Conservation (phyloP, 2,329 filamentous ascomycete species). For the Fusarium sp. region DNA sequence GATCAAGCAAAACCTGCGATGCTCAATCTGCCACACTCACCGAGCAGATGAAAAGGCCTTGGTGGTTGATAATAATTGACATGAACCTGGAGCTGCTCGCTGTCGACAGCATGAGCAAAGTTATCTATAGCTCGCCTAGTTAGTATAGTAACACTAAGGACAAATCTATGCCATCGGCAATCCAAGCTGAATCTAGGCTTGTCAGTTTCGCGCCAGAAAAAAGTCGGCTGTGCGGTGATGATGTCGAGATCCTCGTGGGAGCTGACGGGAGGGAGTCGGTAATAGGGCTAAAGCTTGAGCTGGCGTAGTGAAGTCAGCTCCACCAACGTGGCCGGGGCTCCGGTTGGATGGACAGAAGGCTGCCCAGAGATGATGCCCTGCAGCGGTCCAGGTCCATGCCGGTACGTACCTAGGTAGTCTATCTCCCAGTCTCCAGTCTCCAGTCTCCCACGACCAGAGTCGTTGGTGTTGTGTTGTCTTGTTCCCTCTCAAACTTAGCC, state of each 20-base stretch:
- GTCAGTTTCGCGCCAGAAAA: conserved; percentile 40
- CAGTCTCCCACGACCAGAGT: conserved; percentile 1
- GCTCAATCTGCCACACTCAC: not conserved
- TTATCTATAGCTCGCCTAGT: conserved; percentile 4
- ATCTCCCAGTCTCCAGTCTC: conserved; percentile 4
- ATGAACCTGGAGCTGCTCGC: conserved; percentile 11
- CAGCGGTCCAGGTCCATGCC: conserved; percentile 8
- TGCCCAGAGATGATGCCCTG: conserved; percentile 38
- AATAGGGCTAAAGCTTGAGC: conserved; percentile 49
- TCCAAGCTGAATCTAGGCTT: conserved; percentile 18
- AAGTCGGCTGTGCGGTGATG: conserved; percentile 42
- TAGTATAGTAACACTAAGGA: conserved; percentile 7
- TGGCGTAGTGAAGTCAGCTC: conserved; percentile 44
- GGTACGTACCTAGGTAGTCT: conserved; percentile 18
- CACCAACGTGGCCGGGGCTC: conserved; percentile 45
- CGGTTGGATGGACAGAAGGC: conserved; percentile 41
- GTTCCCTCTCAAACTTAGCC: conserved; percentile 17
- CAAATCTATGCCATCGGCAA: conserved; percentile 22
- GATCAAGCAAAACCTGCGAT: conserved; percentile 24
- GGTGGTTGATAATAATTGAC: conserved; percentile 1
- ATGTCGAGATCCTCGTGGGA: conserved; percentile 43
- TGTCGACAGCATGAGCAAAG: conserved; percentile 29
- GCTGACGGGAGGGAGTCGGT: conserved; percentile 46
- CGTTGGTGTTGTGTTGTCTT: conserved; percentile 11
- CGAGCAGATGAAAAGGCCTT: conserved; percentile 8